These are phyloP conservation scores for Lepiota venenata DNA, from an alignment of 768 basidiomycete species.

Conservation along the genomic window DNA sequence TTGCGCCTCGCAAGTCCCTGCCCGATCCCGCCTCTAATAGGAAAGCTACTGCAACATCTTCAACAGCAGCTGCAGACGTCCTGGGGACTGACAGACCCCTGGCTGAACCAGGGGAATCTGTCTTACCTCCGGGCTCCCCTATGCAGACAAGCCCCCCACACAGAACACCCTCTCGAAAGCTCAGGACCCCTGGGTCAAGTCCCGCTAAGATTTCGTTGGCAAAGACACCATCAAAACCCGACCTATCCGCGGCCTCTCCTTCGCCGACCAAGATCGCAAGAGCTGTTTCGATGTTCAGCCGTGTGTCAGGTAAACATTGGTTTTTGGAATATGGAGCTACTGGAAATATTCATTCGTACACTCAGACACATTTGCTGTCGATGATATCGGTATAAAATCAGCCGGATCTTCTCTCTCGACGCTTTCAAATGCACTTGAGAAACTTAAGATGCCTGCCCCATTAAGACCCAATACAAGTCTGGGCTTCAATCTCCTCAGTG, in stretches of 20 bases:
- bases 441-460: constrained; percentile 64
- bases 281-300: constrained; percentile 14
- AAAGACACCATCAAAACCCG: constrained; percentile 22
- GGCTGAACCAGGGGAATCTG: constrained; percentile 9
- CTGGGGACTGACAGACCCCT: not conserved
- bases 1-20: constrained; percentile 8
- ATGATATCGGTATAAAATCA: constrained; percentile 20
- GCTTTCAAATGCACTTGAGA: constrained; percentile 66
- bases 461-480: constrained; percentile 66
- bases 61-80: too few species aligned
- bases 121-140: constrained; percentile 27
- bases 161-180: constrained; percentile 9
- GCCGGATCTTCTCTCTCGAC: constrained; percentile 52
- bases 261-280: constrained; percentile 16
- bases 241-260: constrained; percentile 16
- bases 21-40: not conserved
- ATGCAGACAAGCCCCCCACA: constrained; percentile 29
- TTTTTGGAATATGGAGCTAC: not conserved
- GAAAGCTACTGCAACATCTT: not conserved
- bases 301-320: constrained; percentile 11
- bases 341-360: constrained; percentile 10
- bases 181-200: constrained; percentile 16
- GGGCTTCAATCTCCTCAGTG: constrained; percentile 50
- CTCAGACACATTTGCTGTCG: constrained; percentile 14
- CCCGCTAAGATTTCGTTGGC: constrained; percentile 20